A percentile compares a stretch with the other conserved stretches of the same genome.
These are phyloP conservation scores for Simplicillium aogashimaense DNA, from an alignment of 2,329 filamentous ascomycete species.

Conservation along the genomic window DNA sequence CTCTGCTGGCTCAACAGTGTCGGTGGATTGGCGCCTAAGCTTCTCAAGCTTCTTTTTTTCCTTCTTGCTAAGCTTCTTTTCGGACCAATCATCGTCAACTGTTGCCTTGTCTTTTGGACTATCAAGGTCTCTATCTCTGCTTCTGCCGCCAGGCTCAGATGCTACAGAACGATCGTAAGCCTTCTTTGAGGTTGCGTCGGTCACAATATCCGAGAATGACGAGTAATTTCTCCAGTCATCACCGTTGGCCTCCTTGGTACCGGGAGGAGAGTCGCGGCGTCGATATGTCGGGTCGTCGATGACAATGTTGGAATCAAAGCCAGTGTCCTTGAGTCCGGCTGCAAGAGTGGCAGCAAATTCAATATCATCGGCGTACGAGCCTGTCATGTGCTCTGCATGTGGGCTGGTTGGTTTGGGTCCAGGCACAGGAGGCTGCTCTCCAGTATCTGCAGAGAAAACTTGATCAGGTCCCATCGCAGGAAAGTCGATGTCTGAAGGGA, in stretches of 20 bases:
- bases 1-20: constrained; percentile 7
- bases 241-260: constrained; percentile 37
- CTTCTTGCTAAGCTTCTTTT: constrained; percentile 33
- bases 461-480: constrained; percentile 11
- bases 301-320: constrained; percentile 62
- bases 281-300: constrained; percentile 56
- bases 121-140: constrained; percentile 27
- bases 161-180: constrained; percentile 10
- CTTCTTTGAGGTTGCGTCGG: constrained; percentile 29
- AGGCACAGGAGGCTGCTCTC: constrained; percentile 36
- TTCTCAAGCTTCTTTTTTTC: constrained; percentile 39
- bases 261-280: constrained; percentile 53
- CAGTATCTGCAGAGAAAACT: constrained; percentile 25
- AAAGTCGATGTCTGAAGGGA: constrained; percentile 10
- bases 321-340: constrained; percentile 57
- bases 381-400: constrained; percentile 46
- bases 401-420: constrained; percentile 47
- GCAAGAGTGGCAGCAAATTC: constrained; percentile 62
- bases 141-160: constrained; percentile 31
- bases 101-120: constrained; percentile 6
- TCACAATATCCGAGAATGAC: constrained; percentile 33
- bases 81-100: constrained; percentile 13
- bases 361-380: constrained; percentile 55
- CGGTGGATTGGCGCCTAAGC: constrained; percentile 23
- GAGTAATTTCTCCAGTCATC: constrained; percentile 36